Base-by-base conservation (phyloP, 805 yeast genomes). In the Saturnispora kantuleensis region DNA sequence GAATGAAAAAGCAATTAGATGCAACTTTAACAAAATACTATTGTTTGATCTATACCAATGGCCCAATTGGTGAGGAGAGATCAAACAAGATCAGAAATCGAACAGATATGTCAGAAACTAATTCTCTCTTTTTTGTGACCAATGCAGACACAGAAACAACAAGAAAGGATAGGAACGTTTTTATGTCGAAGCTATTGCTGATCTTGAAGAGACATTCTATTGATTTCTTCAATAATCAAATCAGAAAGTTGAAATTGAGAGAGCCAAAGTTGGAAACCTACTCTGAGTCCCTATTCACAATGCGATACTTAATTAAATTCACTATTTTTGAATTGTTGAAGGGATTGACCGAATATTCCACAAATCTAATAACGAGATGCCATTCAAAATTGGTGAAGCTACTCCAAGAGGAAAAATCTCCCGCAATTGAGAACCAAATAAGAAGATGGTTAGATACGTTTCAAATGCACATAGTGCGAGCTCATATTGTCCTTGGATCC, bases 401-500 rank as follows among this genome's bases (percentile, higher is more conserved):
- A 12, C 59, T 71, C 26, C 67, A 61, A 35, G 45, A 56, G 6
- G 35, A 50, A 1, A 12, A 30, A n/a, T 45, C 50, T 28, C 50
- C 60, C 1, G 47, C 56, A 0, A 35, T 53, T 0, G 55, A 58
- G 26, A 48, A 51, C 3, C 68, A 74, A 35, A 59, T 72, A 32
- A 57, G 85, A 36, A 54, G 56, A 9, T 59, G 82, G 39, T 57
- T 83, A 5, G 95, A 86, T 55, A 57, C 76, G 4, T 55, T 75
- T 5, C 79, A 82, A 0, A 67, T 81, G 41, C 84, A 81, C 52
- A 77, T 84, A 9, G 74, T 76, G 7, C 70, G 83, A 49, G 66
- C 78, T 1, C 74, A 77, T 52, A 65, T 84, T 21, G 76, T 82
- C 11, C 47, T 75, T 11, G 83, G 75, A 35, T 77, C 74, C 48